Evolutionary conservation across 257 asterid genomes (phyloP).

Genomic region (Solanum chilense): DNA sequence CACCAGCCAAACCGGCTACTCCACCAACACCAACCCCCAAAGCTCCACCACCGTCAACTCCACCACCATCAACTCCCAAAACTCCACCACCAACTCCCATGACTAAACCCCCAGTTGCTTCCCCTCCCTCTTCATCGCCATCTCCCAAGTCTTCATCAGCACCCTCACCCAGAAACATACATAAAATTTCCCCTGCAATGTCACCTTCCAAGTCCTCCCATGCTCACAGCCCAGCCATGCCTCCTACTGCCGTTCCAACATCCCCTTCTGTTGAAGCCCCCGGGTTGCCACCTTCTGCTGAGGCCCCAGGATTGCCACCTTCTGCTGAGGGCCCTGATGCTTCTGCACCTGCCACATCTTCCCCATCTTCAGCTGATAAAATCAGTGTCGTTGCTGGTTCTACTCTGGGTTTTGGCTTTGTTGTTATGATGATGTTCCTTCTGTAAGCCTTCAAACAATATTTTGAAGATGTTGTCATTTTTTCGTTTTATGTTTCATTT

Average conservation of each 20-base stretch:
- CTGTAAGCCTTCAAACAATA: slow-evolving; percentile 8
- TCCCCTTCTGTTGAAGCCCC: slow-evolving; percentile 2
- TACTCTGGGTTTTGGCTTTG: slow-evolving; percentile 9
- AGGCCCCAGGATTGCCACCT: background rate
- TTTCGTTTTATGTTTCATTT: background rate
- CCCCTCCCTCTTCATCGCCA: slow-evolving; percentile 20
- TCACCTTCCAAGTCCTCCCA: slow-evolving; percentile 14
- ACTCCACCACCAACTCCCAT: slow-evolving; percentile 7
- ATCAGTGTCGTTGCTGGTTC: slow-evolving; percentile 5
- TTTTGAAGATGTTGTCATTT: background rate
- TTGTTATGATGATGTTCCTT: slow-evolving; percentile 11
- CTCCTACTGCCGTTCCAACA: slow-evolving; percentile 12
- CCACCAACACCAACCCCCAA: background rate
- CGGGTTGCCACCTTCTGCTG: background rate
- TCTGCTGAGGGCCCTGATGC: background rate
- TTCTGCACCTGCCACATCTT: slow-evolving; percentile 12
- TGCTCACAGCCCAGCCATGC: slow-evolving; percentile 1
- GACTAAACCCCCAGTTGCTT: slow-evolving; percentile 4
- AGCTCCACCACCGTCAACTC: background rate
- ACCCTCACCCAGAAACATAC: slow-evolving; percentile 8
- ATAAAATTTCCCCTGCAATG: slow-evolving; percentile 9
- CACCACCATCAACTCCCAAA: background rate
- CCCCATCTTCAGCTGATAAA: slow-evolving; percentile 37
- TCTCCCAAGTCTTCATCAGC: slow-evolving; percentile 8
- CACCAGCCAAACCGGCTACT: slow-evolving; percentile 16